These are phyloP conservation scores for Fonsecaea multimorphosa DNA, from an alignment of 2,329 filamentous ascomycete species.

Conservation along the genomic window DNA sequence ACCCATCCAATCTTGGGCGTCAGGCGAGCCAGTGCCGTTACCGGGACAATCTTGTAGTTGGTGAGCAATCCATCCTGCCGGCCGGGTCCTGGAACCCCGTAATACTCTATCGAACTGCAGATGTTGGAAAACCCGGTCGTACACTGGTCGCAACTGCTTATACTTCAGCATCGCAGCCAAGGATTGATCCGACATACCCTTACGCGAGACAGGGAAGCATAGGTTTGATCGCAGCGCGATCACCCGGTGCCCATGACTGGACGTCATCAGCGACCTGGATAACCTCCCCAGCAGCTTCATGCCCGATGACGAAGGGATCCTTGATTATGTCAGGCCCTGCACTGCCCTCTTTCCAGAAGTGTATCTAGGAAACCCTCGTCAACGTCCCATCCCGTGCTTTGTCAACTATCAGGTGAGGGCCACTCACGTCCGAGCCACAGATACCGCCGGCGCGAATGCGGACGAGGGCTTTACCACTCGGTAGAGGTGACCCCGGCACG, in stretches of 20 bases:
- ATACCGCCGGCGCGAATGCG: neutral
- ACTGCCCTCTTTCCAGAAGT: constrained; percentile 1
- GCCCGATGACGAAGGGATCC: neutral
- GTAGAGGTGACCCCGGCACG: neutral
- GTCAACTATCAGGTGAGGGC: neutral
- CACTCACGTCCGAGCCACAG: constrained; percentile 1
- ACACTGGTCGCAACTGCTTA: neutral
- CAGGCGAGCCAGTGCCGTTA: neutral
- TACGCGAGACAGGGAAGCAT: neutral
- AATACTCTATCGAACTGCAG: neutral
- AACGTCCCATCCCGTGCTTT: neutral
- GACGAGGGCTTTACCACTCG: constrained; percentile 4
- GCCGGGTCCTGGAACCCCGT: neutral
- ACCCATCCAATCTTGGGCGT: constrained; percentile 2
- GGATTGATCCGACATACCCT: neutral
- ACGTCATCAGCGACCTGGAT: constrained; percentile 4
- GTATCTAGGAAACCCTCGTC: neutral
- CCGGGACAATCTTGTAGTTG: constrained; percentile 1
- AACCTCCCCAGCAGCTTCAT: constrained; percentile 1
- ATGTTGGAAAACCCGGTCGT: neutral
- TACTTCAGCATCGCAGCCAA: neutral
- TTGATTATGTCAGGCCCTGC: constrained; percentile 2
- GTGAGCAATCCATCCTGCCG: constrained; percentile 5
- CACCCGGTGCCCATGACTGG: neutral
- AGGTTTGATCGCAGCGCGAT: neutral